Base-by-base conservation (phyloP, 331 rosid genomes). In the Pyrus hybrid region DNA sequence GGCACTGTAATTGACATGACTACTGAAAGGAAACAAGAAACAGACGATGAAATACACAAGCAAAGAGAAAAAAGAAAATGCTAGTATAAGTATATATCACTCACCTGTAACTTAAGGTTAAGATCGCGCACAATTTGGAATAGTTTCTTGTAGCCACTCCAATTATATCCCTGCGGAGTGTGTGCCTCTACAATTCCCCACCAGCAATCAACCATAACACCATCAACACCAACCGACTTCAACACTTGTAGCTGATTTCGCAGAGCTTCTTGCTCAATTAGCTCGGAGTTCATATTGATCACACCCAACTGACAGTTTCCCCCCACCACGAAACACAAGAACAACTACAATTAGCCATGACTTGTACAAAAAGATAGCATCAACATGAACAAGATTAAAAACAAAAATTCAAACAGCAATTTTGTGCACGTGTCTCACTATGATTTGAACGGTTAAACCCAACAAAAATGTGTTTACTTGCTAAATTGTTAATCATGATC, bases 121-220 rank as follows among this genome's bases (percentile, higher is more conserved):
- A 83, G 78, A 18, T 79, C 80, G 7, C 76, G 83, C 26, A 83
- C 80, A 23, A 79, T 83, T 66, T 78, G 83, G 67, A 83, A 83
- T 11, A 83, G 83, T 2, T 21, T 65, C 67, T 63, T 83, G 62
- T 83, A 83, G 22, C 86, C 86, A 57, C 63, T 65, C 83, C 86
- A 83, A 21, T 79, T 79, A 67, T 83, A 83, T 32, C 21, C 64
- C 33, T 75, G 81, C 25, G 86, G 80, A 65, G 16, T 66, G 20
- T 57, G 78, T 23, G 78, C 78, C 71, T 83, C 86, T 20, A 83
- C 86, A 5, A 83, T 75, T 21, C 83, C 83, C 86, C 86, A 83
- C 86, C 86, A 83, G 80, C 86, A 83, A 70, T 83, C 86, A 30
- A 83, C 72, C 83, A 79, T 83, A 66, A 83, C 80, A 26, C 86